Evolutionary conservation across 1,139 yeast genomes (phyloP).

Genomic region (Candida sp.): DNA sequence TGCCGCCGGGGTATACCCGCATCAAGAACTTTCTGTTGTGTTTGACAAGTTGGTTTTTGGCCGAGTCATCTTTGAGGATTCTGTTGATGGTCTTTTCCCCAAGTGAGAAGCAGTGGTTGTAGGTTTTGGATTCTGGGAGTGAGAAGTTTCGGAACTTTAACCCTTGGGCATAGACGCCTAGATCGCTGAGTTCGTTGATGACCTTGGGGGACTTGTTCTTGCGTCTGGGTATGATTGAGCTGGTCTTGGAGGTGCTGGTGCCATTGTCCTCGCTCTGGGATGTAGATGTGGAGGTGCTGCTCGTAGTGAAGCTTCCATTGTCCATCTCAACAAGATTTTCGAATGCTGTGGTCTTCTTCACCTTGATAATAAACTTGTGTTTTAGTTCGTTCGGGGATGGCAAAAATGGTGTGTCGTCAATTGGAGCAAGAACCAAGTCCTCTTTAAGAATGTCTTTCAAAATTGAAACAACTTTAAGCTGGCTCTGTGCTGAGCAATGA

Average conservation of each 20-base stretch:
- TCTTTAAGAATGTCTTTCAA: conserved; percentile 65
- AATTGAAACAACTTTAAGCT: conserved; percentile 54
- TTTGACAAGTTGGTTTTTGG: conserved; percentile 58
- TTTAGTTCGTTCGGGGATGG: conserved; percentile 80
- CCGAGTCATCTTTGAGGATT: conserved; percentile 65
- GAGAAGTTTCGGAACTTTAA: conserved; percentile 81
- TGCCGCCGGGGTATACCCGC: conserved; percentile 88
- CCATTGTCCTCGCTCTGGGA: conserved; percentile 54
- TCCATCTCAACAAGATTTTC: conserved; percentile 22
- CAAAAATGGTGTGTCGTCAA: conserved; percentile 33
- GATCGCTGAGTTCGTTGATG: conserved; percentile 53
- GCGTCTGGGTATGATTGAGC: conserved; percentile 25
- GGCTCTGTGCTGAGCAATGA: conserved; percentile 73
- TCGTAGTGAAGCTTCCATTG: conserved; percentile 24
- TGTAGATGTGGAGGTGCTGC: conserved; percentile 35
- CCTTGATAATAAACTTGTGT: conserved; percentile 75
- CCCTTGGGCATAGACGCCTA: conserved; percentile 77
- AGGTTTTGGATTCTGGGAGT: conserved; percentile 81
- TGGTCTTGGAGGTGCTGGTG: conserved; percentile 1
- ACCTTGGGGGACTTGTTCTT: conserved; percentile 29
- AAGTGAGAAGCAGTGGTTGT: conserved; percentile 85
- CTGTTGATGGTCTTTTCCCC: conserved; percentile 71
- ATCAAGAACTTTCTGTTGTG: conserved; percentile 79
- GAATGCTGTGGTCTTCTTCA: conserved; percentile 56
- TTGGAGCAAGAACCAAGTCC: conserved; percentile 51